These are phyloP conservation scores for Torrubiellomyces zombiae DNA, from an alignment of 2,329 filamentous ascomycete genomes.

Conservation along the genomic window DNA sequence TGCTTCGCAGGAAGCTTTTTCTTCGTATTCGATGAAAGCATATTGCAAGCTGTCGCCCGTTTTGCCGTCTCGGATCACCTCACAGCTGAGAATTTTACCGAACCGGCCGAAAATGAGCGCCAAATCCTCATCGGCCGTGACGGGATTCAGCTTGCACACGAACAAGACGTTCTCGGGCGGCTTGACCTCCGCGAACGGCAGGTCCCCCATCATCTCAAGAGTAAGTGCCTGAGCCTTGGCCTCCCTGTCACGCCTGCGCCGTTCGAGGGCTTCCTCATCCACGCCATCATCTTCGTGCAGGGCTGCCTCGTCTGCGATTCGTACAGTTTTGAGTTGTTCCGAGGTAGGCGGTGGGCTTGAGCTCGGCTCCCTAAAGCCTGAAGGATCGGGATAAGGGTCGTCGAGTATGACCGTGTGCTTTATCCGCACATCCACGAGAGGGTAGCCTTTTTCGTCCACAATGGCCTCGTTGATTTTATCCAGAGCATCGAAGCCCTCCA, in stretches of 20 bases:
- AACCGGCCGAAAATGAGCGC: conserved; percentile 95
- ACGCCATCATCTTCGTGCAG: conserved; percentile 52
- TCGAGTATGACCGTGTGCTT: conserved; percentile 85
- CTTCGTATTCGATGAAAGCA: conserved; percentile 91
- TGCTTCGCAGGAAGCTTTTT: conserved; percentile 81
- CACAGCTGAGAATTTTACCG: conserved; percentile 84
- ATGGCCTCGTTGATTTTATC: conserved; percentile 89
- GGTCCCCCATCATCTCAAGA: conserved; percentile 91
- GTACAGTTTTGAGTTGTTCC: conserved; percentile 76
- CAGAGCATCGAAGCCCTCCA: conserved; percentile 85
- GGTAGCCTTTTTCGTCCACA: conserved; percentile 69
- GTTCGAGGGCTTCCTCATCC: conserved; percentile 69
- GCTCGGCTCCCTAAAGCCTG: conserved; percentile 58
- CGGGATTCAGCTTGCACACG: conserved; percentile 95
- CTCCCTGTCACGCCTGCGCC: conserved; percentile 68
- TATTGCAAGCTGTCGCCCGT: conserved; percentile 94
- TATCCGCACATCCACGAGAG: conserved; percentile 86
- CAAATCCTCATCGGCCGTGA: conserved; percentile 86
- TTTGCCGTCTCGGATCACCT: conserved; percentile 86
- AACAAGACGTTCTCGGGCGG: conserved; percentile 95
- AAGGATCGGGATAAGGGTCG: conserved; percentile 76
- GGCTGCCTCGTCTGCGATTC: conserved; percentile 79
- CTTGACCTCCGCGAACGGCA: conserved; percentile 94
- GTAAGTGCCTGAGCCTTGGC: conserved; percentile 88
- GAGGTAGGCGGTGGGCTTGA: conserved; percentile 67